Base-by-base conservation (phyloP, 148 eudicot species). In the Rhododendron kiyosumense region DNA sequence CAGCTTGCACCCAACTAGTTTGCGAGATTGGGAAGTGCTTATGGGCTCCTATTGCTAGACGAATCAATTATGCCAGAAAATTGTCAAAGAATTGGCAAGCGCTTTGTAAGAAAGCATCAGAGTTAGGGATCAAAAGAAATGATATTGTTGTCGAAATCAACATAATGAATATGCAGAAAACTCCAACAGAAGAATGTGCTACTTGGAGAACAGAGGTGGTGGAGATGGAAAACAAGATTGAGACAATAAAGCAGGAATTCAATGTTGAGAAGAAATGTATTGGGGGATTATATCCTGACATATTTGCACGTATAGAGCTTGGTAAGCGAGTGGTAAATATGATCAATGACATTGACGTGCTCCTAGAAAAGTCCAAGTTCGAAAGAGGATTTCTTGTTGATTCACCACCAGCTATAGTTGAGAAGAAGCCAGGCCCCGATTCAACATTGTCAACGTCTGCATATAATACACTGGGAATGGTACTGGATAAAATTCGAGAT, bases 241-340 rank as follows among this genome's bases (percentile, higher is more conserved):
- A 88, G 87, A 86, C 85, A 3, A 76, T 90, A 81, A 89, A 90
- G 81, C 22, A 86, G 73, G 59, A 74, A 81, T 52, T 89, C 59
- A 87, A 83, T 54, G 85, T 84, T 84, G 8, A 84, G 7, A 90
- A 89, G 43, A 34, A 38, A 34, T 75, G 22, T 32, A 8, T 75
- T 11, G 7, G 7, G 17, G 43, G 45, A 34, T 75, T 34, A 34
- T 75, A 8, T 34, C 43, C n/a, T 7, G n/a, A 75, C 18, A 18
- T 34, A 12, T 14, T 75, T 75, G 45, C 20, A 2, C 46, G 20
- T 34, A 38, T 34, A 18, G 36, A 38, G 5, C 78, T 75, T 12
- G 45, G 78, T 34, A 7, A 75, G 48, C 48, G 11, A 45, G 48
- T 9, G 48, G 48, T 45, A 9, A 45, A 45, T 45, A 45, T 45